Percentiles rank a stretch among this genome's conserved stretches.
phyloP scores from a whole-genome alignment of 192 early-diverging fungal species.

The Gaertneriomyces semiglobifer region DNA sequence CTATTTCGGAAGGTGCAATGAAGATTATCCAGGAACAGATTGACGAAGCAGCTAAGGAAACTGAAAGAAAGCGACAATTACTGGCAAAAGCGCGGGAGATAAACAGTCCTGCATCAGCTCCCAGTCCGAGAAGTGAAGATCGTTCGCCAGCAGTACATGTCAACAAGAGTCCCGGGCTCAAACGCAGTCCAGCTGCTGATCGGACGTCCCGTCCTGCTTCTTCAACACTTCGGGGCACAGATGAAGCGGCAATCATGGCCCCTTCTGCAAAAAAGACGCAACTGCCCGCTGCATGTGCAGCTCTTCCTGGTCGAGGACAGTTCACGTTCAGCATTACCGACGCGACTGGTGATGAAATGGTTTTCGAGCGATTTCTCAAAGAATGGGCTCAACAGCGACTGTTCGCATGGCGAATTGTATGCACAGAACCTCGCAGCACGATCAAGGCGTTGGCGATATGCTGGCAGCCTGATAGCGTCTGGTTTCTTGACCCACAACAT shows the following conservation, averaged over 20 bases:
- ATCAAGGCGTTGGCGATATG: slow-evolving; percentile 3
- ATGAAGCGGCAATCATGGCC: too few species aligned
- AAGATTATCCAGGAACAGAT: slow-evolving; percentile 17
- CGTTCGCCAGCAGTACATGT: neutral
- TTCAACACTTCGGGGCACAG: neutral
- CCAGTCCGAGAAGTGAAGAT: neutral
- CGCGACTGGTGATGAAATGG: neutral
- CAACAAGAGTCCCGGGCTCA: neutral
- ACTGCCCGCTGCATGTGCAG: neutral
- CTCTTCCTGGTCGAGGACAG: neutral
- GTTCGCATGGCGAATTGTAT: neutral
- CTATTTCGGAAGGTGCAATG: slow-evolving; percentile 15
- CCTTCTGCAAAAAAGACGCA: neutral
- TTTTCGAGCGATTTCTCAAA: neutral
- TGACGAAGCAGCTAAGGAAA: slow-evolving; percentile 9
- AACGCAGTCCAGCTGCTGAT: neutral
- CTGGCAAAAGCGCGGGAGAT: slow-evolving; percentile 11
- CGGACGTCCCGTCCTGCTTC: too few species aligned
- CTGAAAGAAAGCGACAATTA: slow-evolving; percentile 11
- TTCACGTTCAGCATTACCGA: neutral
- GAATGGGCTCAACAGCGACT: neutral
- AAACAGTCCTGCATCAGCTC: neutral
- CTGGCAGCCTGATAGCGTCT: slow-evolving; percentile 7
- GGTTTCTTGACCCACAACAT: neutral
- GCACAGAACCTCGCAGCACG: neutral